Evolutionary conservation across 208 protist genomes (phyloP).

Genomic region (Wallacemonas rigidus): DNA sequence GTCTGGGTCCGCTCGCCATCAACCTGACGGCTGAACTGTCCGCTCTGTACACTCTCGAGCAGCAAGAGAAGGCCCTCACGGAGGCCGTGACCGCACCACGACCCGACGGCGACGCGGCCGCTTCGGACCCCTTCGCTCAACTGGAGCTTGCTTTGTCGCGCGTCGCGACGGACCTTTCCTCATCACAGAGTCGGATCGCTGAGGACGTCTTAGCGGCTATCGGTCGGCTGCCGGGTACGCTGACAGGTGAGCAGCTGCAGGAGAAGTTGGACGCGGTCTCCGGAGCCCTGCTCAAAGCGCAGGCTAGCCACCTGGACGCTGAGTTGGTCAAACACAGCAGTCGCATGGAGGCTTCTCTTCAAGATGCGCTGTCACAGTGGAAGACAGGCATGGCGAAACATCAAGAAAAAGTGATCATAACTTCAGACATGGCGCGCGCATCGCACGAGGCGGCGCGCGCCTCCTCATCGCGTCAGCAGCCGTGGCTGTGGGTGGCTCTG

Average conservation of each 20-base stretch:
- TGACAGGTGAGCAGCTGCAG: slow-evolving; percentile 19
- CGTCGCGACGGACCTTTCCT: slow-evolving; percentile 12
- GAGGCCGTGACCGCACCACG: neutral
- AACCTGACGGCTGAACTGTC: slow-evolving; percentile 6
- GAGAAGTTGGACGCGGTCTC: neutral
- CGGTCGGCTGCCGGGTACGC: slow-evolving; percentile 2
- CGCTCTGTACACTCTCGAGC: slow-evolving; percentile 5
- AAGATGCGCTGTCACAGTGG: neutral
- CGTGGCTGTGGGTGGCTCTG: slow-evolving; percentile 54
- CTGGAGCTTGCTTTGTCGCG: slow-evolving; percentile 17
- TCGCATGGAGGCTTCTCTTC: neutral
- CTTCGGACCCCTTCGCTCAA: slow-evolving; percentile 10
- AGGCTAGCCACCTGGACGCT: slow-evolving; percentile 32
- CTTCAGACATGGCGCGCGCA: neutral
- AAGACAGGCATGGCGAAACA: neutral
- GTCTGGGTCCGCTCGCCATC: neutral
- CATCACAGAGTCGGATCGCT: slow-evolving; percentile 18
- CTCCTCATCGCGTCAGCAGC: neutral
- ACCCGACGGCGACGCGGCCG: neutral
- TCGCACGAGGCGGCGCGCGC: neutral
- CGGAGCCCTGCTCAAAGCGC: slow-evolving; percentile 23
- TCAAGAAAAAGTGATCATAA: neutral
- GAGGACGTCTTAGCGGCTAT: slow-evolving; percentile 25
- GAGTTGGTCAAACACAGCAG: slow-evolving; percentile 26
- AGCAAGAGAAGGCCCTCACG: slow-evolving; percentile 5